phyloP scores from a whole-genome alignment of 768 basidiomycete genomes.

The Tulasnella sp. region DNA sequence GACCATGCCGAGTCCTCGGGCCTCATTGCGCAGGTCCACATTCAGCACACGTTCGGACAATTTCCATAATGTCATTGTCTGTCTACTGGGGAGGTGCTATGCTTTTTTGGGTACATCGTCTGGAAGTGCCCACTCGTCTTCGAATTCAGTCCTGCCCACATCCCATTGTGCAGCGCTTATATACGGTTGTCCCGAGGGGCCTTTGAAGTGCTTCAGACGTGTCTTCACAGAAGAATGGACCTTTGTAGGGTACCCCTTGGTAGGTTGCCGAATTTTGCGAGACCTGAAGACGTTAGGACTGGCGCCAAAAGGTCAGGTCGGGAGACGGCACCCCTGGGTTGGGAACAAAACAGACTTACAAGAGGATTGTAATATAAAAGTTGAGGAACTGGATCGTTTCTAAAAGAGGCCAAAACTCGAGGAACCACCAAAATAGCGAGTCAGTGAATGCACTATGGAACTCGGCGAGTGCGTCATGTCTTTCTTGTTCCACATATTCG shows the following conservation, averaged over 20 bases:
- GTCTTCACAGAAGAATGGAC: slow-evolving; percentile 16
- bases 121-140: slow-evolving; percentile 15
- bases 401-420: slow-evolving; percentile 15
- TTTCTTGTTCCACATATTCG: not conserved
- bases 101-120: not conserved
- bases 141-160: not conserved
- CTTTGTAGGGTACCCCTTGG: not conserved
- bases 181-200: not conserved
- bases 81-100: not conserved
- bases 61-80: not conserved
- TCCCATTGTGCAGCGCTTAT: not conserved
- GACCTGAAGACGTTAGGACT: not conserved
- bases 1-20: not conserved
- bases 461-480: not conserved
- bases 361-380: not conserved
- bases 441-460: not conserved
- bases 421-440: not conserved
- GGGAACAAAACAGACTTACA: not conserved
- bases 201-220: not conserved
- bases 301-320: not conserved
- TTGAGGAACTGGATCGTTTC: not conserved
- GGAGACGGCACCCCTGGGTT: not conserved
- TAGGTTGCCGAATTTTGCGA: slow-evolving; percentile 5
- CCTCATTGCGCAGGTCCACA: not conserved
- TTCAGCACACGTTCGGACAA: not conserved